These are phyloP conservation scores for Aspergillus terreus DNA, from an alignment of 2,329 filamentous ascomycete species.

Conservation along the genomic window DNA sequence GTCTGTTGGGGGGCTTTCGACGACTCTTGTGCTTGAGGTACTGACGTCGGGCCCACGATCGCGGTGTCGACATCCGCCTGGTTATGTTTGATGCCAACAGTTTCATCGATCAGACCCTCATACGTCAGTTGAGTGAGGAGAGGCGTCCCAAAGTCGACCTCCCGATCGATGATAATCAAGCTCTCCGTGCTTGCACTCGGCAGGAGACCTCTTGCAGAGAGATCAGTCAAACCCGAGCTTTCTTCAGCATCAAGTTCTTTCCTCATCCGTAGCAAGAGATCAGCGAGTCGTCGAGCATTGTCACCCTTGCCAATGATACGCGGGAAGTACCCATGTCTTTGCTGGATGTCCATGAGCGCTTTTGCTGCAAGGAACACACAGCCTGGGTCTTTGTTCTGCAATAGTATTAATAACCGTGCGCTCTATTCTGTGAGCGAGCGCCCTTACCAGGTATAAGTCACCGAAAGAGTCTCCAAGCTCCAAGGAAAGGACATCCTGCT, in stretches of 20 bases:
- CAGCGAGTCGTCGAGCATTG: constrained; percentile 82
- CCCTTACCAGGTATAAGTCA: constrained; percentile 72
- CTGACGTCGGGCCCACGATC: constrained; percentile 68
- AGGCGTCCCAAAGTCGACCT: constrained; percentile 88
- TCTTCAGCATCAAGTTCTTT: constrained; percentile 84
- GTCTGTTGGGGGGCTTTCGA: constrained; percentile 44
- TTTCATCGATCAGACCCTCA: constrained; percentile 90
- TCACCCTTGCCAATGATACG: constrained; percentile 94
- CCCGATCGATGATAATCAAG: constrained; percentile 89
- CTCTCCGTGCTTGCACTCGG: constrained; percentile 87
- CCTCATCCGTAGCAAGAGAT: constrained; percentile 84
- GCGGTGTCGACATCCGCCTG: constrained; percentile 90
- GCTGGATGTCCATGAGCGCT: constrained; percentile 91
- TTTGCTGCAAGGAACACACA: constrained; percentile 85
- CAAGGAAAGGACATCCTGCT: constrained; percentile 84
- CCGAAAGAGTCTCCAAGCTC: constrained; percentile 83
- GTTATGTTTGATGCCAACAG: constrained; percentile 87
- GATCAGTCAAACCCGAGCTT: constrained; percentile 54
- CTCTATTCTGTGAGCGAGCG: not conserved
- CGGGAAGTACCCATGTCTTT: constrained; percentile 88
- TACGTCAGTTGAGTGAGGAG: constrained; percentile 95
- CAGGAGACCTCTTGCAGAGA: constrained; percentile 62
- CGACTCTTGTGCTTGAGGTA: constrained; percentile 54
- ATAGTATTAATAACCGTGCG: constrained; percentile 1
- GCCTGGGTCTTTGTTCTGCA: constrained; percentile 78